Evolutionary conservation across 176 grass and related monocot genomes (phyloP).

Genomic region (Saccharum spontaneum): DNA sequence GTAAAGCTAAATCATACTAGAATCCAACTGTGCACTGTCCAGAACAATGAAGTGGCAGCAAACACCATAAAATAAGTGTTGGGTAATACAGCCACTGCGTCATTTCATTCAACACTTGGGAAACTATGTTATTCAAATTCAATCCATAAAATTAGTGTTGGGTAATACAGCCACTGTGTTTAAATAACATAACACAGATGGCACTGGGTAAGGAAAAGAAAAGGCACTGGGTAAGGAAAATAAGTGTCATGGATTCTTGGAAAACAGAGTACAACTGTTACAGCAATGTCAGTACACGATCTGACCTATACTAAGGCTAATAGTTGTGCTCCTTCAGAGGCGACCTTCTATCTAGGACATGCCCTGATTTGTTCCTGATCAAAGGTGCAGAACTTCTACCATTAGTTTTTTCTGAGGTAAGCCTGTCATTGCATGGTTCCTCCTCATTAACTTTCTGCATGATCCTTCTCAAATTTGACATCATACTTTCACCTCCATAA

Average conservation of each 20-base stretch:
- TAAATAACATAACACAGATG: constrained; percentile 45
- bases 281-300: constrained; percentile 36
- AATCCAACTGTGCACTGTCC: not conserved
- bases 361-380: constrained; percentile 47
- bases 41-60: not conserved
- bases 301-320: constrained; percentile 40
- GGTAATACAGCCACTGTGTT: constrained; percentile 28
- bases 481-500: constrained; percentile 42
- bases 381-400: constrained; percentile 1
- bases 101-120: constrained; percentile 13
- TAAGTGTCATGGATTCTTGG: not conserved
- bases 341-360: constrained; percentile 45
- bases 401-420: constrained; percentile 24
- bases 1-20: not conserved
- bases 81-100: too few relatives aligned
- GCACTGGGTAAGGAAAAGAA: not conserved
- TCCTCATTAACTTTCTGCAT: constrained; percentile 43
- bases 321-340: constrained; percentile 73
- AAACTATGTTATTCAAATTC: constrained; percentile 7
- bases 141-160: not conserved
- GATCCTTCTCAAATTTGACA: constrained; percentile 46
- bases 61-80: not conserved
- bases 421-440: constrained; percentile 22
- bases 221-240: not conserved
- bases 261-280: constrained; percentile 28